These are phyloP conservation scores for Emmonsiellopsis sp. DNA, from an alignment of 2,329 filamentous ascomycete genomes.

Conservation along the genomic window DNA sequence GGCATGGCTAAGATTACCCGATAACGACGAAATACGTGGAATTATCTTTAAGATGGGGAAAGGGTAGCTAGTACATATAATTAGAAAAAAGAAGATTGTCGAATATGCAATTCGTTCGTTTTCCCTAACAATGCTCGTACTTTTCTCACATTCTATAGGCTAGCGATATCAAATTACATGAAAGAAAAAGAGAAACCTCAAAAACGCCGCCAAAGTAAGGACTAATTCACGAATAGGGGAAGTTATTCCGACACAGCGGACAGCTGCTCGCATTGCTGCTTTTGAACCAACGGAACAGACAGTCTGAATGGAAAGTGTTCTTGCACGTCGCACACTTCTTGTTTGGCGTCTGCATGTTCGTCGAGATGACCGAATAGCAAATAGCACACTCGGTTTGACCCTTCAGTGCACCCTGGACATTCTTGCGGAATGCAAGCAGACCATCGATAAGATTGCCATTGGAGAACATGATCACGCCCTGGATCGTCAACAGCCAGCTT, in stretches of 20 bases:
- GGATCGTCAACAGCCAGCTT: conserved; percentile 77
- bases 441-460: conserved; percentile 85
- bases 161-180: background rate
- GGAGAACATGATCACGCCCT: conserved; percentile 88
- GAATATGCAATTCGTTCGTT: too few relatives aligned
- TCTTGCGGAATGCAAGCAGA: conserved; percentile 72
- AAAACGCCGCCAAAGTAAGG: conserved; percentile 1
- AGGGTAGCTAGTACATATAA: too few relatives aligned
- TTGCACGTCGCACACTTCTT: conserved; percentile 89
- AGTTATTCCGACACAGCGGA: conserved; percentile 84
- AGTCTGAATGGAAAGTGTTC: conserved; percentile 82
- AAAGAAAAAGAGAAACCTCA: background rate
- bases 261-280: conserved; percentile 86
- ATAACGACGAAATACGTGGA: too few relatives aligned
- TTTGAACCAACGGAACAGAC: conserved; percentile 95
- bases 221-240: conserved; percentile 48
- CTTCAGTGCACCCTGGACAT: conserved; percentile 79
- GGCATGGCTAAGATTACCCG: too few relatives aligned
- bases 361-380: conserved; percentile 88
- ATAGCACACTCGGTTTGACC: conserved; percentile 94
- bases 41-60: too few relatives aligned
- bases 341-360: conserved; percentile 80
- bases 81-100: too few relatives aligned
- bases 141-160: too few relatives aligned
- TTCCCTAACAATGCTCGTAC: too few relatives aligned